Percentiles rank a stretch among this genome's conserved stretches.
Evolutionary conservation across 2,329 filamentous ascomycete genomes (phyloP).

Genomic region (Seiridium unicorne): DNA sequence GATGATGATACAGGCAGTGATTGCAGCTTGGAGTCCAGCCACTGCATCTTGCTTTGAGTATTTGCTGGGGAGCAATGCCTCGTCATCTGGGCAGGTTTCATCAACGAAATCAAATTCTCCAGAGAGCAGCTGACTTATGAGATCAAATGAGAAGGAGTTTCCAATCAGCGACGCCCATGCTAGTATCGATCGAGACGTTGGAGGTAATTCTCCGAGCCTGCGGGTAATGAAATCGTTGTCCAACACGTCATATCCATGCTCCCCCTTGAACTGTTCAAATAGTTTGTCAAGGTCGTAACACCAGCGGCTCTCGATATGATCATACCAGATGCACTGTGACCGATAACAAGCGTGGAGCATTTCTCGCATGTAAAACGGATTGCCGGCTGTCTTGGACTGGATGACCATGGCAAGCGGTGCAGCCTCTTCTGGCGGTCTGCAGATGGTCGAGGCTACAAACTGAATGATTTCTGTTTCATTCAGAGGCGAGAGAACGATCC

Average conservation of each 20-base stretch:
- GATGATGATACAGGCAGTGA: slow-evolving; percentile 78
- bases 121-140: slow-evolving; percentile 74
- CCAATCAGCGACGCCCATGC: slow-evolving; percentile 86
- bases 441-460: slow-evolving; percentile 81
- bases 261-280: slow-evolving; percentile 79
- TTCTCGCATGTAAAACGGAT: slow-evolving; percentile 87
- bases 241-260: slow-evolving; percentile 75
- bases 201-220: slow-evolving; percentile 72
- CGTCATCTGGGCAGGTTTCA: slow-evolving; percentile 32
- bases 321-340: slow-evolving; percentile 87
- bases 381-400: slow-evolving; percentile 84
- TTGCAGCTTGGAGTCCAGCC: slow-evolving; percentile 75
- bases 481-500: slow-evolving; percentile 70
- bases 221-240: slow-evolving; percentile 81
- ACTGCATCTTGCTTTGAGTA: slow-evolving; percentile 69
- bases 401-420: slow-evolving; percentile 79
- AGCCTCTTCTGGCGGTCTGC: slow-evolving; percentile 69
- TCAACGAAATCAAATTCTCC: slow-evolving; percentile 67
- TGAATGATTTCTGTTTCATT: slow-evolving; percentile 76
- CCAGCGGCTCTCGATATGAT: slow-evolving; percentile 81
- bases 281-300: slow-evolving; percentile 81
- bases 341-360: slow-evolving; percentile 86
- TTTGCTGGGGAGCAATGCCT: slow-evolving; percentile 36
- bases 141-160: slow-evolving; percentile 77
- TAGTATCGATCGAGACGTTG: slow-evolving; percentile 73